Conservation (phyloP, 176 grass and related monocot species). For the Areca catechu region DNA sequence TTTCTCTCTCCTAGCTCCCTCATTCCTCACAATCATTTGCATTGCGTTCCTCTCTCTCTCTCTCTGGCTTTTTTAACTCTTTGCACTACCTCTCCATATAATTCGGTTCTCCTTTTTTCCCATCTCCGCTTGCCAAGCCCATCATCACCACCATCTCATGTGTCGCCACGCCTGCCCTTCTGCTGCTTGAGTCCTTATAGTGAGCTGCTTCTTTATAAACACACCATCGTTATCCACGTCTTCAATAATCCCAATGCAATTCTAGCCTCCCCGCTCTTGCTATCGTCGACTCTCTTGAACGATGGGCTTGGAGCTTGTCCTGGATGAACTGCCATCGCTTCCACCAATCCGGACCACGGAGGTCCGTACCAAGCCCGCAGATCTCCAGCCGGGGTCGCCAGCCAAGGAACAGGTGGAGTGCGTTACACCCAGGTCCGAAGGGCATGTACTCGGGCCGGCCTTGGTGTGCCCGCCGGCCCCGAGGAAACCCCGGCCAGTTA, state of each 20-base stretch:
- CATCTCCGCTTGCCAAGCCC: not conserved
- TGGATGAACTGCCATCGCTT: too few relatives aligned
- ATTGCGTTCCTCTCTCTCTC: not conserved
- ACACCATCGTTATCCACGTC: not conserved
- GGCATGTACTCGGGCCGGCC: not conserved
- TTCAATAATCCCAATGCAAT: too few relatives aligned
- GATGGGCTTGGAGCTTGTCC: not conserved
- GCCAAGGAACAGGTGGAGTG: not conserved
- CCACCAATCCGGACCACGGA: too few relatives aligned
- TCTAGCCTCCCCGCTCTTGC: too few relatives aligned
- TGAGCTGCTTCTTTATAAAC: constrained; percentile 1
- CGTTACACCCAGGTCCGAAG: not conserved
- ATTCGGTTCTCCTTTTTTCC: not conserved
- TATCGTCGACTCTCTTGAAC: not conserved
- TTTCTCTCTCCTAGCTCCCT: too few relatives aligned
- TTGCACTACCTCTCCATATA: not conserved
- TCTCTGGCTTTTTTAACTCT: not conserved
- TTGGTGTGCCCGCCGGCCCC: constrained; percentile 7
- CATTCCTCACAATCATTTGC: too few relatives aligned
- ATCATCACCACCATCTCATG: constrained; percentile 12
- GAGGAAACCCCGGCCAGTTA: not conserved
- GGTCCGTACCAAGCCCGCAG: too few relatives aligned
- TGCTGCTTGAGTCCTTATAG: not conserved
- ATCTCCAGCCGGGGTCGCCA: not conserved
- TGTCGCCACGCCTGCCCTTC: constrained; percentile 10